Evolutionary conservation across 495 filamentous ascomycete genomes (phyloP).

Genomic region (Parmelia sp.): DNA sequence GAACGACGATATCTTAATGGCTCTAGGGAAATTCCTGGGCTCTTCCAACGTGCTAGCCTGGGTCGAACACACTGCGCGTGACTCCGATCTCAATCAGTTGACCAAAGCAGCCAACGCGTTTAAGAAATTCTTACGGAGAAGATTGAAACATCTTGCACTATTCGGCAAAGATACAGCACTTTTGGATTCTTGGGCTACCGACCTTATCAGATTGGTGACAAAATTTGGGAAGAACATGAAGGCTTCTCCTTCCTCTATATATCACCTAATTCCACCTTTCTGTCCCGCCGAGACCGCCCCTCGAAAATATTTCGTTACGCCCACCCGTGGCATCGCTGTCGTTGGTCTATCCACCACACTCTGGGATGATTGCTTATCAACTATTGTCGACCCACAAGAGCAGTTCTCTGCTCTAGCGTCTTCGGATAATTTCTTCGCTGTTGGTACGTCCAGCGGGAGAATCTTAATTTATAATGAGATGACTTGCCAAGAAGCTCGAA

Average conservation of each 20-base stretch:
- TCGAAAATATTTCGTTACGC: constrained; percentile 21
- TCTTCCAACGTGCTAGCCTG: constrained; percentile 32
- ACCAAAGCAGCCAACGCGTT: constrained; percentile 31
- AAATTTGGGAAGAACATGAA: constrained; percentile 31
- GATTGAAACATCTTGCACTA: constrained; percentile 21
- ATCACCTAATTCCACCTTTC: constrained; percentile 28
- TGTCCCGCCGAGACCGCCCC: constrained; percentile 27
- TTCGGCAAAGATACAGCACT: constrained; percentile 22
- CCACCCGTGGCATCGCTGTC: constrained; percentile 23
- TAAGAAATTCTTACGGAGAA: constrained; percentile 24
- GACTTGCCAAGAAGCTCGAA: constrained; percentile 23
- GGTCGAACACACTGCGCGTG: constrained; percentile 33
- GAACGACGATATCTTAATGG: constrained; percentile 19
- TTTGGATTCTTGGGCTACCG: constrained; percentile 28
- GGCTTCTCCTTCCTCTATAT: constrained; percentile 28
- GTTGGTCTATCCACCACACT: constrained; percentile 20
- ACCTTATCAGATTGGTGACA: constrained; percentile 28
- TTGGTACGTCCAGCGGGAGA: constrained; percentile 16
- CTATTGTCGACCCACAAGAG: constrained; percentile 16
- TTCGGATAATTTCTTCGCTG: constrained; percentile 19
- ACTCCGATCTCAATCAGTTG: constrained; percentile 26
- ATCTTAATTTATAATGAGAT: constrained; percentile 25
- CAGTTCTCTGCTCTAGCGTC: constrained; percentile 14
- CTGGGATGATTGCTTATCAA: constrained; percentile 32
- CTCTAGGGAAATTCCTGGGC: constrained; percentile 29